Evolutionary conservation across 805 yeast genomes (phyloP), one percentile per base, ranked within the genome.

Genomic region (Metschnikowia rubicola): DNA sequence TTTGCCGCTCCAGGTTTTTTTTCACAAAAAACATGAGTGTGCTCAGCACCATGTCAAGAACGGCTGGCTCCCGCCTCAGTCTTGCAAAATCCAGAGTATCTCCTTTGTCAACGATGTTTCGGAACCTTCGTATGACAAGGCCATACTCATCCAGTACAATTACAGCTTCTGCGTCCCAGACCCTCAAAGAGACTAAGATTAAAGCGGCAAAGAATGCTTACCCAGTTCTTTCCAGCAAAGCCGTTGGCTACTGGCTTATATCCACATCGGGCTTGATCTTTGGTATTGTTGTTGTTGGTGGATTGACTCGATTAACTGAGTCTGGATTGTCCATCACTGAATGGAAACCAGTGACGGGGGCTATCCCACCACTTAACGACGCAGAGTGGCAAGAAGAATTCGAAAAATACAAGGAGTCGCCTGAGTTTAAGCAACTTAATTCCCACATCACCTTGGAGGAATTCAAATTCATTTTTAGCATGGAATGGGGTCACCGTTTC

Each of bases 401-500:
- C 61, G 72, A 64, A 28, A 86, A 88, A 61, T 94, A 94, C 66
- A 74, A 84, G 57, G 78, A 79, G 17, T 85, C 96, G 1, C 99
- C 99, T 0, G 99, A 94, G 64, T 94, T 88, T 66, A 80, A 84
- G 62, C 87, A 84, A 58, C 75, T 94, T 54, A 94, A 95, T 69
- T 84, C 97, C 1, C 89, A 90, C 62, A 87, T 89, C 63, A 83
- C 88, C 15, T 65, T 94, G 49, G 96, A 90, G 2, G 99, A 94
- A 64, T 94, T 88, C 75, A 89, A 94, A 67, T 92, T 90, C 63
- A 94, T 94, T 53, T 94, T 85, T 71, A 83, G 80, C 62, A 92
- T 94, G 97, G 99, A 94, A 68, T 94, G 99, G 99, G 84, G 85
- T 37, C 99, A 94, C 66, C 78, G 99, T 59, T 69, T 92, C 48